phyloP scores from a whole-genome alignment of 345 rosid genomes.

The Eucalyptus curtisii region DNA sequence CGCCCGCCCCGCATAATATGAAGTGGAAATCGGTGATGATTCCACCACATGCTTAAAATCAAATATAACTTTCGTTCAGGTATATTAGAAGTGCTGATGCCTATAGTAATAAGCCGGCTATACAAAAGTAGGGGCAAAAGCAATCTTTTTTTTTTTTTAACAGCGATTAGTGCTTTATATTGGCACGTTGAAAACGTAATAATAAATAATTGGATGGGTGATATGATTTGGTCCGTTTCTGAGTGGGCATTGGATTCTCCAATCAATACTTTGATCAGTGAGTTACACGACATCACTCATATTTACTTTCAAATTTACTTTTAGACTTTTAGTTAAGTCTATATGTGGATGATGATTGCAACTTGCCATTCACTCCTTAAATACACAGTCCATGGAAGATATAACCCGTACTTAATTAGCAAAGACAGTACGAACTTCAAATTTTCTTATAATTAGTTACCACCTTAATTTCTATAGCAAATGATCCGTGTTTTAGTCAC shows the following conservation, averaged over 20 bases:
- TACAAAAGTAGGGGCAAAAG: neutral
- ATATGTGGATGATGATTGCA: neutral
- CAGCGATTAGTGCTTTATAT: neutral
- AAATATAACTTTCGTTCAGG: neutral
- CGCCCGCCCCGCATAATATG: neutral
- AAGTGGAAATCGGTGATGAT: neutral
- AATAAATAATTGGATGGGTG: neutral
- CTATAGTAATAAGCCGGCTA: neutral
- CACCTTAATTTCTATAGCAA: neutral
- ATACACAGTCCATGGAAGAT: neutral
- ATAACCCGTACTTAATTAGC: neutral
- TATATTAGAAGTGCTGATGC: neutral
- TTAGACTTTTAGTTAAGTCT: neutral
- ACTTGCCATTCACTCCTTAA: neutral
- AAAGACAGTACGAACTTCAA: neutral
- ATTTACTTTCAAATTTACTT: neutral
- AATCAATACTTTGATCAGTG: neutral
- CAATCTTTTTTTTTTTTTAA: neutral
- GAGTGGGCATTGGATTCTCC: neutral
- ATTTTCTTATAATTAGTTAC: neutral
- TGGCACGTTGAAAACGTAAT: neutral
- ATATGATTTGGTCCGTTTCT: neutral
- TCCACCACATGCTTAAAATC: neutral
- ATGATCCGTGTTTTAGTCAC: neutral
- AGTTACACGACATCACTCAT: neutral